A percentile compares a stretch with the other conserved stretches of the same genome.
These are phyloP conservation scores for Leptomonas pyrrhocoris DNA, from an alignment of 208 protist species.

Conservation along the genomic window DNA sequence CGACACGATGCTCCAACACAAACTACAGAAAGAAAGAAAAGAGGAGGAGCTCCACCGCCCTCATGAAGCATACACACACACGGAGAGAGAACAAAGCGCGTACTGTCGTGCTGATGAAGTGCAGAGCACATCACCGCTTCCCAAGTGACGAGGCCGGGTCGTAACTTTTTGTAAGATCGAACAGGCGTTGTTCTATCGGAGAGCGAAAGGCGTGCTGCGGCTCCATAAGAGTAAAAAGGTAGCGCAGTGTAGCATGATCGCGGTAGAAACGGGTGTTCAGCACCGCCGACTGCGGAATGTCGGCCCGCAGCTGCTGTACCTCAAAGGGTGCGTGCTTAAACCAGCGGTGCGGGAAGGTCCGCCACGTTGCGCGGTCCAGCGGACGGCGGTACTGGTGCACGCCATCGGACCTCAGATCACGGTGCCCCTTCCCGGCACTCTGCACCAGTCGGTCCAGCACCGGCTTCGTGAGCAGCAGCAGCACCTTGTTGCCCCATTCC, in stretches of 20 bases:
- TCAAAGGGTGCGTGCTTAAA: slow-evolving; percentile 91
- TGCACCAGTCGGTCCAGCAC: slow-evolving; percentile 80
- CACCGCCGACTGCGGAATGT: slow-evolving; percentile 75
- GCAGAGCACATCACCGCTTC: background rate
- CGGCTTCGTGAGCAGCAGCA: slow-evolving; percentile 75
- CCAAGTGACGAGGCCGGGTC: slow-evolving; percentile 28
- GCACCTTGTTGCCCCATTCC: slow-evolving; percentile 80
- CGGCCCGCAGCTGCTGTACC: slow-evolving; percentile 86
- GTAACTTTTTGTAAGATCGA: slow-evolving; percentile 65
- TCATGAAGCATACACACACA: no score
- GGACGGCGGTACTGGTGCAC: slow-evolving; percentile 52
- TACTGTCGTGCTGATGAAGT: background rate
- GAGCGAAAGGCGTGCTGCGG: slow-evolving; percentile 75
- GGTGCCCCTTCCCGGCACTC: slow-evolving; percentile 67
- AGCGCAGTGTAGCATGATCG: slow-evolving; percentile 78
- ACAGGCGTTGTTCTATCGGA: slow-evolving; percentile 67
- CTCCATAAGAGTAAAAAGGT: slow-evolving; percentile 85
- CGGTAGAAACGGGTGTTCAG: slow-evolving; percentile 81
- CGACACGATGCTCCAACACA: no score
- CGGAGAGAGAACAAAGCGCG: no score
- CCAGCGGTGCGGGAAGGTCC: slow-evolving; percentile 82
- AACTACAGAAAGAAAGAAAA: no score
- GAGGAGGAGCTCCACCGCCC: no score
- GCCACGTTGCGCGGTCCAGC: slow-evolving; percentile 72
- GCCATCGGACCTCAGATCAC: slow-evolving; percentile 71